Conservation (phyloP, 1,284 basidiomycete genomes). For the Marasmius fiardii region DNA sequence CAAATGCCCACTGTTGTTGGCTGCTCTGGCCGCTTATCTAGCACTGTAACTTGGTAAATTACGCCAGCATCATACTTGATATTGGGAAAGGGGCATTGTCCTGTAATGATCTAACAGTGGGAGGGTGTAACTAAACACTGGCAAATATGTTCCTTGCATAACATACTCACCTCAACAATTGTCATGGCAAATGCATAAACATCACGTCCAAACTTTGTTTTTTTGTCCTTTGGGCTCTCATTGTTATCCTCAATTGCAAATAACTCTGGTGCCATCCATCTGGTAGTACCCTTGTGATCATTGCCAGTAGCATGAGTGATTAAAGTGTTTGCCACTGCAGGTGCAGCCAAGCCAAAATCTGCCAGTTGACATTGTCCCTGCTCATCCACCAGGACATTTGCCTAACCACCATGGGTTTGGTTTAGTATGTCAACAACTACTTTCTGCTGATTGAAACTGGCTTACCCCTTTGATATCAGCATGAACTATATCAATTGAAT, state of each 20-base stretch:
- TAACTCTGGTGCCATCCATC: constrained; percentile 1
- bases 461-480: neutral
- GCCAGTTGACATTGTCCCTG: neutral
- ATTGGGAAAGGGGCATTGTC: neutral
- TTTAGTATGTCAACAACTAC: no score
- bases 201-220: neutral
- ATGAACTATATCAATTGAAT: neutral
- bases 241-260: neutral
- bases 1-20: neutral
- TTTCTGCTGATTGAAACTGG: no score
- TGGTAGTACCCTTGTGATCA: neutral
- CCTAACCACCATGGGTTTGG: no score
- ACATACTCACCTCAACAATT: neutral
- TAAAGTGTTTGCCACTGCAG: no score
- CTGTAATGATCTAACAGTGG: neutral
- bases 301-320: neutral
- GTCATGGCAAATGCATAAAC: neutral
- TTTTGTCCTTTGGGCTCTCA: neutral
- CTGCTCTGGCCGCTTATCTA: neutral
- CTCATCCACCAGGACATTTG: neutral
- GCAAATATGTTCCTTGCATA: neutral
- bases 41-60: neutral
- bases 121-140: neutral
- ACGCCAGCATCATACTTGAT: neutral
- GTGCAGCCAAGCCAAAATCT: neutral